A percentile compares a stretch with the other conserved stretches of the same genome.
phyloP scores from a whole-genome alignment of 108 stramenopile species.

The Bacterosira constricta region DNA sequence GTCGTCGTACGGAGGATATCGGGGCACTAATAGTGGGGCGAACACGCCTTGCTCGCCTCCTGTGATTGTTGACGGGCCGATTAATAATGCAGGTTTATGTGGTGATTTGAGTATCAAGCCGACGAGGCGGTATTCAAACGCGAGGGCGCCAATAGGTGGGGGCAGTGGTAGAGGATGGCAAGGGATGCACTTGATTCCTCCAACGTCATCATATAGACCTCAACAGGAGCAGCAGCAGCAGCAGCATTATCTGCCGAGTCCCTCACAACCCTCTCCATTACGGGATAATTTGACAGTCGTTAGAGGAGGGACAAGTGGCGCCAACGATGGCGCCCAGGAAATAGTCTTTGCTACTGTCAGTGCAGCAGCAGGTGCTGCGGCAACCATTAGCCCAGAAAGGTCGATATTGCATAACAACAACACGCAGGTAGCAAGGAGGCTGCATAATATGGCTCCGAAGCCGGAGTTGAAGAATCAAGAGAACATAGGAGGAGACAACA shows the following conservation, averaged over 20 bases:
- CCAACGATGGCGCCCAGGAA: slow-evolving; percentile 32
- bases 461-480: not conserved
- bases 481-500: not conserved
- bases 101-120: slow-evolving; percentile 3
- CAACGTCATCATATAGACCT: not conserved
- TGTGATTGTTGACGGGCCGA: slow-evolving; percentile 36
- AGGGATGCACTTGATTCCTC: not conserved
- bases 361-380: not conserved
- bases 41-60: slow-evolving; percentile 42
- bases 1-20: not conserved
- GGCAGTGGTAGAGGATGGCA: not conserved
- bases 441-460: not conserved
- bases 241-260: not conserved
- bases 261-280: not conserved
- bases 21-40: slow-evolving; percentile 15
- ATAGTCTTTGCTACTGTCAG: not conserved
- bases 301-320: not conserved
- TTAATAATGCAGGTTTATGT: not conserved
- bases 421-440: not conserved
- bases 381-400: not conserved
- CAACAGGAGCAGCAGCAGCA: not conserved
- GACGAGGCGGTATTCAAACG: not conserved
- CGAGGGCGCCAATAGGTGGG: not conserved
- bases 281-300: not conserved
- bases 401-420: not conserved